Percentiles rank a stretch among this genome's conserved stretches.
Conservation (phyloP, 805 yeast genomes). For the Dipodascus albidus region DNA sequence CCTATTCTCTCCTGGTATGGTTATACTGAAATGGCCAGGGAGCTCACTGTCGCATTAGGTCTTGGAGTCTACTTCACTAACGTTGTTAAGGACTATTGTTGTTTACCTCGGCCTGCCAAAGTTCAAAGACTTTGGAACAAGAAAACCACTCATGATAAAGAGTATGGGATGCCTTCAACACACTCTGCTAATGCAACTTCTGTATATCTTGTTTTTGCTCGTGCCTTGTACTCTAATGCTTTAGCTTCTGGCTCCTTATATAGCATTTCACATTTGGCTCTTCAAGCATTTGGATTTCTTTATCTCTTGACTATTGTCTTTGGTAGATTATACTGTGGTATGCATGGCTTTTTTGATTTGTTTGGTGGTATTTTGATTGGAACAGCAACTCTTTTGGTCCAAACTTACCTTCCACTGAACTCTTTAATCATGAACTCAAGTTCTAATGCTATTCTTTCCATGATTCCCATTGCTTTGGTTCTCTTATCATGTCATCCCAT, state of each 20-base stretch:
- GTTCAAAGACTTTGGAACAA: slow-evolving; percentile 31
- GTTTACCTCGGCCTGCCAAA: slow-evolving; percentile 90
- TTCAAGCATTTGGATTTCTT: slow-evolving; percentile 16
- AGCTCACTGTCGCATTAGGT: slow-evolving; percentile 54
- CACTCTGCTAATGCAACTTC: slow-evolving; percentile 93
- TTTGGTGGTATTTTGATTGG: slow-evolving; percentile 58
- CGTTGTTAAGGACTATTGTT: slow-evolving; percentile 65
- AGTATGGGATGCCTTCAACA: slow-evolving; percentile 89
- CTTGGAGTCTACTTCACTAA: slow-evolving; percentile 50
- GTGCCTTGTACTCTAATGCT: not conserved
- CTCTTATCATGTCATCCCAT: slow-evolving; percentile 61
- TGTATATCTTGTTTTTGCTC: slow-evolving; percentile 44
- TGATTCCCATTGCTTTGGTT: slow-evolving; percentile 25
- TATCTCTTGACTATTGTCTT: slow-evolving; percentile 56
- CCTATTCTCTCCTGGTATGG: slow-evolving; percentile 86
- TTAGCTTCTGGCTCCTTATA: not conserved
- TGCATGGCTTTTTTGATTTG: slow-evolving; percentile 89
- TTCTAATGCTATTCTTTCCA: slow-evolving; percentile 4
- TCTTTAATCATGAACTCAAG: slow-evolving; percentile 18
- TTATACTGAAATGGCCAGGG: slow-evolving; percentile 42
- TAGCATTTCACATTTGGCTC: not conserved
- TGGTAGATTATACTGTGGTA: slow-evolving; percentile 90
- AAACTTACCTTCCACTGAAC: slow-evolving; percentile 21
- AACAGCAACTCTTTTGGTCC: slow-evolving; percentile 32
- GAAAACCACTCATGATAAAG: slow-evolving; percentile 23